phyloP scores from a whole-genome alignment of 176 grass and related monocot genomes.

The Musa schizocarpa region DNA sequence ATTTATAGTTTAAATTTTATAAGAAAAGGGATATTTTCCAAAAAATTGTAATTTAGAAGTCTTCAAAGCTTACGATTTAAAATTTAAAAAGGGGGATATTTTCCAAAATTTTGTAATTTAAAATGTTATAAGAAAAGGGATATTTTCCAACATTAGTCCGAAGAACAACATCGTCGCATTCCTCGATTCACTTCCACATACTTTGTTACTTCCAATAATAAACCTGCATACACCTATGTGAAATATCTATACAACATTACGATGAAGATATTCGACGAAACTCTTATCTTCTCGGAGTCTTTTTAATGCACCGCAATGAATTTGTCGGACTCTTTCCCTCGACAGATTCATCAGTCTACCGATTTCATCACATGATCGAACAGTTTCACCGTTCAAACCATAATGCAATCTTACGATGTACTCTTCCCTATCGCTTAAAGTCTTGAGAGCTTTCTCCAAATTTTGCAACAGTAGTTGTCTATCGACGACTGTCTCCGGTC shows the following conservation, averaged over 20 bases:
- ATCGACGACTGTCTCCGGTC: constrained; percentile 9
- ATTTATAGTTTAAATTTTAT: too few species aligned
- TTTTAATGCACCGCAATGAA: constrained; percentile 13
- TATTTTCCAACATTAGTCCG: too few species aligned
- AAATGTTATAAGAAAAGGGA: too few species aligned
- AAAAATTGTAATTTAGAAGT: too few species aligned
- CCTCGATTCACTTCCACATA: too few species aligned
- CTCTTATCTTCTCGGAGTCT: constrained; percentile 26
- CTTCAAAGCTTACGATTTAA: too few species aligned
- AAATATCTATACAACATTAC: constrained; percentile 10
- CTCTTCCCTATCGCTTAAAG: constrained; percentile 21
- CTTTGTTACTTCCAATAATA: too few species aligned
- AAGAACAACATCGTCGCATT: too few species aligned
- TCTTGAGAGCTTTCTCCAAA: constrained; percentile 25
- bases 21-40: too few species aligned
- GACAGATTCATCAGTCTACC: constrained; percentile 23
- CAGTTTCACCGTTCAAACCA: constrained; percentile 22
- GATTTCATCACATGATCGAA: constrained; percentile 31
- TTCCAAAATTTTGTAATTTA: too few species aligned
- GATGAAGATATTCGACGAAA: constrained; percentile 21
- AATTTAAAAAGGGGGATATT: too few species aligned
- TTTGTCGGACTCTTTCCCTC: constrained; percentile 23
- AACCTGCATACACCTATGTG: background rate
- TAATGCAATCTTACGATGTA: constrained; percentile 25
- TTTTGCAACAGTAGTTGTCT: constrained; percentile 16